A percentile compares a stretch with the other conserved stretches of the same genome.
Conservation (phyloP, 164 flowering plant species). For the Stephania japonica region DNA sequence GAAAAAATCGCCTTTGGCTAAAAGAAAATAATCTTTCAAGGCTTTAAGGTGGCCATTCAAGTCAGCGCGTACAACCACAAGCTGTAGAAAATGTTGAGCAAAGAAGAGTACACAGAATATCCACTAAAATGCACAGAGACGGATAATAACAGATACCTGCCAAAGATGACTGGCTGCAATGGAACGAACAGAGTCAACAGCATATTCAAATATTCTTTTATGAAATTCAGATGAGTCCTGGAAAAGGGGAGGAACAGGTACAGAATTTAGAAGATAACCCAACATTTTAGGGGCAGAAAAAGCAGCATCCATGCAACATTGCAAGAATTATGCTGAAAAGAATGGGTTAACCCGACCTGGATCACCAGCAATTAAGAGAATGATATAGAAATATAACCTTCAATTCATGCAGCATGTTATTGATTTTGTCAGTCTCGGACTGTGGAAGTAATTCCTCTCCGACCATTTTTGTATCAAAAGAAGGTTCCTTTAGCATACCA, state of each 20-base stretch:
- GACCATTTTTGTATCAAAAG: constrained; percentile 27
- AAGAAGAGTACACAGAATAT: too few species aligned
- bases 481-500: constrained; percentile 44
- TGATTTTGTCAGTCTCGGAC: constrained; percentile 88
- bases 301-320: neutral
- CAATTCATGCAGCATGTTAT: constrained; percentile 71
- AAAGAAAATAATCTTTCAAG: constrained; percentile 90
- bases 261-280: neutral
- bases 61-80: constrained; percentile 96
- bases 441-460: constrained; percentile 84
- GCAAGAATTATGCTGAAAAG: neutral
- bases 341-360: neutral
- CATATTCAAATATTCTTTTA: constrained; percentile 86
- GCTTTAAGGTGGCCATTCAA: constrained; percentile 94
- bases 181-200: constrained; percentile 68
- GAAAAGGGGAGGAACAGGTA: constrained; percentile 16
- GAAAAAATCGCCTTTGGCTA: constrained; percentile 97
- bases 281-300: neutral
- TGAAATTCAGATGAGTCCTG: constrained; percentile 95
- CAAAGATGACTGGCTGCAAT: constrained; percentile 97
- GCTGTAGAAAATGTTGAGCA: constrained; percentile 43
- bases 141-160: constrained; percentile 61
- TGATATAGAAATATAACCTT: constrained; percentile 41
- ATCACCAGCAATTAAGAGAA: neutral
- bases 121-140: constrained; percentile 15